Percentiles rank a stretch among this genome's conserved stretches.
Conservation (phyloP, 2,329 filamentous ascomycete genomes). For the Penicillium paneum region DNA sequence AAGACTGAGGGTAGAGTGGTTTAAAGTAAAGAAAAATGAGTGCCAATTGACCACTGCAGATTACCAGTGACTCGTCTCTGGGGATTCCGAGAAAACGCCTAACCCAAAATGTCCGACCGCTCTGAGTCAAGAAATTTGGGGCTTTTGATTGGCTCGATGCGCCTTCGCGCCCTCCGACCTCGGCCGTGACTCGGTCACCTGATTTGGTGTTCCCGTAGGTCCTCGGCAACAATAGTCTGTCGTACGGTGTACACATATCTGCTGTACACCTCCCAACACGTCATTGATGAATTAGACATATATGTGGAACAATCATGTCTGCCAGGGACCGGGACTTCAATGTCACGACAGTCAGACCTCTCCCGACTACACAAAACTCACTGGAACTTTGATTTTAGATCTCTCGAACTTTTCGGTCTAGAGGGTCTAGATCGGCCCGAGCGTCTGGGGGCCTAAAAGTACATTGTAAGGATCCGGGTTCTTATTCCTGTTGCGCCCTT, state of each 20-base stretch:
- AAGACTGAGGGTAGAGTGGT: slow-evolving; percentile 18
- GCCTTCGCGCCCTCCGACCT: slow-evolving; percentile 30
- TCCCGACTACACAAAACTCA: neutral
- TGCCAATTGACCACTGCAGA: slow-evolving; percentile 24
- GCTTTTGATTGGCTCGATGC: slow-evolving; percentile 24
- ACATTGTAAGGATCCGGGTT: neutral
- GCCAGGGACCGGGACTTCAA: neutral
- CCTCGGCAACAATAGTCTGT: neutral
- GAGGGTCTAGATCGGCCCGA: slow-evolving; percentile 7
- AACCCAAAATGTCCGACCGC: slow-evolving; percentile 22
- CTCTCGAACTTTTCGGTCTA: neutral
- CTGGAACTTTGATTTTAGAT: neutral
- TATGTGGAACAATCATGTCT: neutral
- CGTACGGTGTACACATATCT: neutral
- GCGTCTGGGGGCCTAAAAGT: neutral
- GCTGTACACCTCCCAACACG: neutral
- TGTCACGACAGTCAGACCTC: neutral
- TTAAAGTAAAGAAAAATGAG: slow-evolving; percentile 21
- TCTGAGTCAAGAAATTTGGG: slow-evolving; percentile 25
- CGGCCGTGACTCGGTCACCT: slow-evolving; percentile 23
- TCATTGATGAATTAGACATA: neutral
- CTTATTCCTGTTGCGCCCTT: neutral
- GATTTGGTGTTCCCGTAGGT: slow-evolving; percentile 11
- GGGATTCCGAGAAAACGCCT: slow-evolving; percentile 21
- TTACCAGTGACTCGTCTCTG: slow-evolving; percentile 20